Conservation (phyloP, 345 rosid species). For the sweet orange (Citrus sinensis) region DNA sequence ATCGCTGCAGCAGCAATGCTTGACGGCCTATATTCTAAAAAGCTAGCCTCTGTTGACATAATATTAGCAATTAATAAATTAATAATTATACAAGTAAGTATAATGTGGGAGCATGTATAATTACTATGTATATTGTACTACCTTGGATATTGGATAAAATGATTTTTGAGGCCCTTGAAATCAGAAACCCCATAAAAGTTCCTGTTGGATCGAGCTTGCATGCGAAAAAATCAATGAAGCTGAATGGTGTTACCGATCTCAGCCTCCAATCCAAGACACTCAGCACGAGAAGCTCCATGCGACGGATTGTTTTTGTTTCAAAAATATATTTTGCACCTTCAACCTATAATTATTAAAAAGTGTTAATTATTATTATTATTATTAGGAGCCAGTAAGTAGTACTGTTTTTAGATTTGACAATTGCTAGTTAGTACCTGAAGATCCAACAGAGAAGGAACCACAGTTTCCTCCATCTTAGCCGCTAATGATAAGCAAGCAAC, state of each 20-base stretch:
- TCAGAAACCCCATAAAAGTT: slow-evolving; percentile 50
- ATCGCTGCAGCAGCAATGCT: slow-evolving; percentile 93
- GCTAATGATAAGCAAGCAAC: slow-evolving; percentile 94
- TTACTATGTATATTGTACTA: slow-evolving; percentile 14
- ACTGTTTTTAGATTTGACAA: neutral
- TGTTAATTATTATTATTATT: too few species aligned
- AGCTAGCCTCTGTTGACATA: slow-evolving; percentile 71
- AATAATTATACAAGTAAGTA: neutral
- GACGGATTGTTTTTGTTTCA: slow-evolving; percentile 74
- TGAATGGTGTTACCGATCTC: slow-evolving; percentile 85
- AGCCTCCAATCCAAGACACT: slow-evolving; percentile 88
- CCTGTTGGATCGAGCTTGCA: slow-evolving; percentile 79
- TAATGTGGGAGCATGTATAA: too few species aligned
- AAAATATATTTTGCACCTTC: slow-evolving; percentile 73
- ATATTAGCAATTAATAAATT: neutral
- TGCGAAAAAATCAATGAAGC: slow-evolving; percentile 79
- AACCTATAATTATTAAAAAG: slow-evolving; percentile 32
- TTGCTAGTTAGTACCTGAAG: slow-evolving; percentile 57
- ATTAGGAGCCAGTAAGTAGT: neutral
- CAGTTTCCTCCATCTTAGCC: slow-evolving; percentile 97
- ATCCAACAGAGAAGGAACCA: slow-evolving; percentile 80
- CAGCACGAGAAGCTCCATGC: slow-evolving; percentile 94
- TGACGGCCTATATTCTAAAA: slow-evolving; percentile 83
- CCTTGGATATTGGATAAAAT: slow-evolving; percentile 84
- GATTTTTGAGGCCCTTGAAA: slow-evolving; percentile 67